These are phyloP conservation scores for Astragalus glycyphyllos DNA, from an alignment of 306 rosid species.

Conservation along the genomic window DNA sequence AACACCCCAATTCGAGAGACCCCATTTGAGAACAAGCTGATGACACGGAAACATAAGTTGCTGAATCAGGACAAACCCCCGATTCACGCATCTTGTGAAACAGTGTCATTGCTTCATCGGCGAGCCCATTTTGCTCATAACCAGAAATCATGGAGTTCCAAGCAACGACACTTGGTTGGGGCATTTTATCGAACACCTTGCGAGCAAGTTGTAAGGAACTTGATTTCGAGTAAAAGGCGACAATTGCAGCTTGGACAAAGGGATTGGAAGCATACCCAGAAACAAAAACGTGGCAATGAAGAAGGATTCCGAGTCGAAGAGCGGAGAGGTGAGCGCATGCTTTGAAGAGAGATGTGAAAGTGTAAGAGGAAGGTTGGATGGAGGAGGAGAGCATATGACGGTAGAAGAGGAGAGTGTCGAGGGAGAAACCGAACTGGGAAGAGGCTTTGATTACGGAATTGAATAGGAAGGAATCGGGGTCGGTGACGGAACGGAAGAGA, in stretches of 20 bases:
- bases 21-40: constrained; percentile 89
- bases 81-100: constrained; percentile 54
- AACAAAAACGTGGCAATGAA: constrained; percentile 71
- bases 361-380: constrained; percentile 63
- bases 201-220: constrained; percentile 54
- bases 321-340: constrained; percentile 80
- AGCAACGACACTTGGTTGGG: constrained; percentile 64
- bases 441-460: constrained; percentile 70
- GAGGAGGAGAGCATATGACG: constrained; percentile 61
- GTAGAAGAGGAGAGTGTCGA: constrained; percentile 65
- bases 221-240: constrained; percentile 61
- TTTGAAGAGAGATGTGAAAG: constrained; percentile 84
- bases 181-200: constrained; percentile 72
- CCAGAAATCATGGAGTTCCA: constrained; percentile 93
- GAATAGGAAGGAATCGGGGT: constrained; percentile 79
- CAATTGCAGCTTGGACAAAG: constrained; percentile 76
- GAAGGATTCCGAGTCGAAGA: constrained; percentile 48
- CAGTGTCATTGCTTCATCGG: constrained; percentile 60
- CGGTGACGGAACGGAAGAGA: constrained; percentile 53
- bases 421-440: constrained; percentile 62
- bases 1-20: constrained; percentile 67
- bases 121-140: constrained; percentile 75
- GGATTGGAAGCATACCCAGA: constrained; percentile 64
- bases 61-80: constrained; percentile 64
- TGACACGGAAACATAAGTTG: constrained; percentile 65